Evolutionary conservation across 257 asterid genomes (phyloP), one percentile per base, ranked within the genome.

Genomic region (Prunella vulgaris): DNA sequence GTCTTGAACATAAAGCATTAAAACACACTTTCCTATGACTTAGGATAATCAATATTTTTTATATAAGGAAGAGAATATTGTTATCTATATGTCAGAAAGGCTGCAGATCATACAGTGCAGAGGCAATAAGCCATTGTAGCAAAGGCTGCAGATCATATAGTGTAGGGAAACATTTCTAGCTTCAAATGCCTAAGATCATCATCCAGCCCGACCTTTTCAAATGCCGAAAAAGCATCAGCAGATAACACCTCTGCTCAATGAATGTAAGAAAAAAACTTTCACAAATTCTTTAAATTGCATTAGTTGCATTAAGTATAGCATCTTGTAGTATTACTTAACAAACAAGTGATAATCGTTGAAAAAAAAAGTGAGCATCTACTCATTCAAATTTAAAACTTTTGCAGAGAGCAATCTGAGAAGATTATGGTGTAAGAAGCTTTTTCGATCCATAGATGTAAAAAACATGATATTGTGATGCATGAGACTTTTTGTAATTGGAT

Each of bases 241-340:
- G 88, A 79, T 67, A 84, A 25, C 48, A 81, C 81, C 82, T 84
- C 88, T 37, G 86, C 84, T 86, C 88, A 84, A 86, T 84, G 82
- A 64, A 57, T 5, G n/a, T 25, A 8, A 32, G 7, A 35, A 51
- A 53, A 25, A 54, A 68, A 5, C 6, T 3, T 24, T 3, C 51
- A 70, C 65, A n/a, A 20, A 21, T 27, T 22, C 54, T 38, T 32
- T 32, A 9, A 6, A 6, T 62, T 37, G 24, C 3, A 0, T 0
- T 12, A 13, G 10, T 25, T 2, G n/a, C 33, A 57, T 57, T 14
- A 15, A 2, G 15, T 7, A 60, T 58, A 30, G 12, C 46, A 60
- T 10, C 63, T 25, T 57, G 12, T 15, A 22, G 10, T 52, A 17
- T 9, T 21, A 54, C 33, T 2, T 9, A 24, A 22, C 37, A 22